Evolutionary conservation across 2,329 filamentous ascomycete species (phyloP).

Genomic region (Bretziella fagacearum): DNA sequence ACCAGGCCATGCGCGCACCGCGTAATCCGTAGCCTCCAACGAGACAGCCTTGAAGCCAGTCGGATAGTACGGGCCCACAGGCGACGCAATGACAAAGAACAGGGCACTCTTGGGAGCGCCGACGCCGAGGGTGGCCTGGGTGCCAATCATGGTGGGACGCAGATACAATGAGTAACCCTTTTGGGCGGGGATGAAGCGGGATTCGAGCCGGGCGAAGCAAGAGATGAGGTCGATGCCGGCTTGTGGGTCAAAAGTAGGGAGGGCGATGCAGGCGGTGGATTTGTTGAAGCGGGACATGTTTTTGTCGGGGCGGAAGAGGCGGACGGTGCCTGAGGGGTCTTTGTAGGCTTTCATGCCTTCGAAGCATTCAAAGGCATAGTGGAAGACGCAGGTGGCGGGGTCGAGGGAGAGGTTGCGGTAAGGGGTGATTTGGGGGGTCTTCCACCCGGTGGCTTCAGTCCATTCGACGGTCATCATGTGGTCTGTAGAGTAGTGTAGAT

Average conservation of each 20-base stretch:
- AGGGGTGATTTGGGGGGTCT: conserved; percentile 64
- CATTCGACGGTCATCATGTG: conserved; percentile 96
- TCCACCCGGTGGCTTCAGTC: conserved; percentile 73
- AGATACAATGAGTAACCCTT: conserved; percentile 91
- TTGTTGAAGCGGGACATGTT: conserved; percentile 95
- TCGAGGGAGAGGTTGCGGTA: conserved; percentile 97
- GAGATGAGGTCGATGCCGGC: conserved; percentile 67
- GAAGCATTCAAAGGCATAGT: conserved; percentile 97
- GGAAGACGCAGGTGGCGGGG: conserved; percentile 90
- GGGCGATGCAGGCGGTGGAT: conserved; percentile 75
- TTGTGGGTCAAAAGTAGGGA: conserved; percentile 66
- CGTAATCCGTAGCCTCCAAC: conserved; percentile 90
- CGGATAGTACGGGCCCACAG: conserved; percentile 94
- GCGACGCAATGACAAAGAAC: conserved; percentile 87
- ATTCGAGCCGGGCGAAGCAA: conserved; percentile 62
- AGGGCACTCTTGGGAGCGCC: conserved; percentile 82
- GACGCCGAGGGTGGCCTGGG: conserved; percentile 83
- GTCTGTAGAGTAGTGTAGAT: conserved; percentile 36
- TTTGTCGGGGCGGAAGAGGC: conserved; percentile 84
- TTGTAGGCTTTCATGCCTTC: conserved; percentile 99
- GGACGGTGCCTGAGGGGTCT: conserved; percentile 58
- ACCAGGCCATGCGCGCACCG: conserved; percentile 91
- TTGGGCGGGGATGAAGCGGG: conserved; percentile 73
- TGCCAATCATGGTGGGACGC: conserved; percentile 92
- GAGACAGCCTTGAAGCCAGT: conserved; percentile 96